phyloP scores from a whole-genome alignment of 2,329 filamentous ascomycete species.

The Microdochium trichocladiopsis region DNA sequence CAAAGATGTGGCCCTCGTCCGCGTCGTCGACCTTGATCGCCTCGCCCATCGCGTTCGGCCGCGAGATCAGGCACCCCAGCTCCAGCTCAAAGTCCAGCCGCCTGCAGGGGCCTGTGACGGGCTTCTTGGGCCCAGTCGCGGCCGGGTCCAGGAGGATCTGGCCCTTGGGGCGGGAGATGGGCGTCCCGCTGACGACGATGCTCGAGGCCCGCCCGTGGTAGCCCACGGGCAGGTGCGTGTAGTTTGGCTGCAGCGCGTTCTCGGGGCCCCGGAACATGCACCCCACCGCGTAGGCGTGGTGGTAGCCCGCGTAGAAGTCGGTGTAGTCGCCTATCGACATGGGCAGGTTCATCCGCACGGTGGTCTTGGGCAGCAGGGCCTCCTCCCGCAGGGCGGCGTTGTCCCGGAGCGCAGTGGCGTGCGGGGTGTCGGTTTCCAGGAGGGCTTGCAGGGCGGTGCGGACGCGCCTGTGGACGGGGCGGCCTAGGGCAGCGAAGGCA shows the following conservation, averaged over 20 bases:
- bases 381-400: slow-evolving; percentile 50
- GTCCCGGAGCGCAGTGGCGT: slow-evolving; percentile 54
- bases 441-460: slow-evolving; percentile 63
- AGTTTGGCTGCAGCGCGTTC: slow-evolving; percentile 74
- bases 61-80: slow-evolving; percentile 67
- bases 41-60: slow-evolving; percentile 55
- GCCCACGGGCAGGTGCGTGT: slow-evolving; percentile 72
- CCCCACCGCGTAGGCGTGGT: slow-evolving; percentile 66
- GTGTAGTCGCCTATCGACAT: slow-evolving; percentile 79
- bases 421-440: slow-evolving; percentile 51
- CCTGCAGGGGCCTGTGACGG: slow-evolving; percentile 55
- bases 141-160: slow-evolving; percentile 63
- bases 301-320: slow-evolving; percentile 76
- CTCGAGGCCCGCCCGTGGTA: slow-evolving; percentile 76
- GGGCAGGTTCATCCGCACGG: slow-evolving; percentile 62
- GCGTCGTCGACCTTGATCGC: slow-evolving; percentile 58
- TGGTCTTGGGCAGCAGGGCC: slow-evolving; percentile 50
- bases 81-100: slow-evolving; percentile 77
- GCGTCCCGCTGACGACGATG: slow-evolving; percentile 67
- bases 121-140: slow-evolving; percentile 48
- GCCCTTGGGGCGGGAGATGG: slow-evolving; percentile 65
- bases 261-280: slow-evolving; percentile 65
- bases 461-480: slow-evolving; percentile 60
- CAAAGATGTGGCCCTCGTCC: slow-evolving; percentile 62
- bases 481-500: slow-evolving; percentile 66